Percentiles rank a stretch among this genome's conserved stretches.
phyloP scores from a whole-genome alignment of 2,329 filamentous ascomycete genomes.

The Cladophialophora immunda region DNA sequence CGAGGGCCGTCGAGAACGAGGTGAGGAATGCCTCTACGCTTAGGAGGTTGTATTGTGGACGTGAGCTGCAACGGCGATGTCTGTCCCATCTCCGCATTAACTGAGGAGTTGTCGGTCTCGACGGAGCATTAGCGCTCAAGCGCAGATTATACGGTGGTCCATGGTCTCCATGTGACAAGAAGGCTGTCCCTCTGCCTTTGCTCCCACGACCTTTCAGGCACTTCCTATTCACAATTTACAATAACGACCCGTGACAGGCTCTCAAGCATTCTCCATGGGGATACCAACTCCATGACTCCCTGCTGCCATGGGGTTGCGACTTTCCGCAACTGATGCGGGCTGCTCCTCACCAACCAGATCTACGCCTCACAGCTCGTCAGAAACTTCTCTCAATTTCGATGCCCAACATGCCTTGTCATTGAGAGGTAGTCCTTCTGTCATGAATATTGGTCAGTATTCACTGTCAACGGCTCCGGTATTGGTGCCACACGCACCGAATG shows the following conservation, averaged over 20 bases:
- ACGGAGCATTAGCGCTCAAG: background rate
- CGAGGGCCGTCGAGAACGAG: slow-evolving; percentile 1
- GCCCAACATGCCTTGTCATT: background rate
- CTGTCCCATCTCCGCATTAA: background rate
- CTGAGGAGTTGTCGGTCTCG: slow-evolving; percentile 1
- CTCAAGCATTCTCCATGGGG: background rate
- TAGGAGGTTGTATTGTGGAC: background rate
- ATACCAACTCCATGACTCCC: background rate
- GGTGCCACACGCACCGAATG: background rate
- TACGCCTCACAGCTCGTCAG: background rate
- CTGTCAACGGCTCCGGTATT: background rate
- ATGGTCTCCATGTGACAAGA: background rate
- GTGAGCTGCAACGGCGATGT: background rate
- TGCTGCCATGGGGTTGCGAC: background rate
- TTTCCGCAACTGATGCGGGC: background rate
- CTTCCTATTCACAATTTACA: background rate
- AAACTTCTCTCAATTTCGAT: background rate
- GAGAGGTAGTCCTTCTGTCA: background rate
- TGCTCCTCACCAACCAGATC: background rate
- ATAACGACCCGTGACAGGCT: background rate
- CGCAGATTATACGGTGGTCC: background rate
- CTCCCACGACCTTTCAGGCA: background rate
- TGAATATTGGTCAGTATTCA: background rate
- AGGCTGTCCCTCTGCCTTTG: background rate
- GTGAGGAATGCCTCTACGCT: background rate